Percentiles rank a stretch among this genome's conserved stretches.
phyloP scores from a whole-genome alignment of 139 green algal genomes.

The Tetraselmis striata region DNA sequence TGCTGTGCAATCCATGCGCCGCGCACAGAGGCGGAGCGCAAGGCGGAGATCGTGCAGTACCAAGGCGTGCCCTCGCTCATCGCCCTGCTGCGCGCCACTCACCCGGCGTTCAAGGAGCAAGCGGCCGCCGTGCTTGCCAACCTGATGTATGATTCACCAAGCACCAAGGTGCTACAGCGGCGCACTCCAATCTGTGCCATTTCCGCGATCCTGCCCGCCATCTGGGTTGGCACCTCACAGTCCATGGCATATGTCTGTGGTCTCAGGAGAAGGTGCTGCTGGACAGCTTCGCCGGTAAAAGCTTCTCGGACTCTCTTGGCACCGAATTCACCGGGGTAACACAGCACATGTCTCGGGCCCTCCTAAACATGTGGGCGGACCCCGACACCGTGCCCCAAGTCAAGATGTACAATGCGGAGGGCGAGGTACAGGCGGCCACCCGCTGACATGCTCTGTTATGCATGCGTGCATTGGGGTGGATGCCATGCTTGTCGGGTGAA shows the following conservation, averaged over 20 bases:
- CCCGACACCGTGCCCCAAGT: background rate
- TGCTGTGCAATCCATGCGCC: too few species aligned
- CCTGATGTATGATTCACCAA: background rate
- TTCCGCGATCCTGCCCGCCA: too few species aligned
- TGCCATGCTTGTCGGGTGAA: too few species aligned
- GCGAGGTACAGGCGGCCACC: too few species aligned
- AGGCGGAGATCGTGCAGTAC: background rate
- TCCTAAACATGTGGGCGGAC: background rate
- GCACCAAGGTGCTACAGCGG: background rate
- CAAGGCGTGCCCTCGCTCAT: background rate
- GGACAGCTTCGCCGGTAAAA: background rate
- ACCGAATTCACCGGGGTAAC: background rate
- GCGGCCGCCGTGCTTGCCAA: background rate
- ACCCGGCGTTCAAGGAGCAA: background rate
- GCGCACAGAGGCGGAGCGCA: background rate
- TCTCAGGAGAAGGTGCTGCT: background rate
- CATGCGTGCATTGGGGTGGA: too few species aligned
- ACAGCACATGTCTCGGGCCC: background rate
- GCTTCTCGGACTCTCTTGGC: background rate
- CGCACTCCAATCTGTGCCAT: too few species aligned
- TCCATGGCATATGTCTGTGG: background rate
- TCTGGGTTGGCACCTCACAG: background rate
- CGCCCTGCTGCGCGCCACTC: background rate
- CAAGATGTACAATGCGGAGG: background rate
- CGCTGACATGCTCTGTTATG: too few species aligned